A percentile compares a stretch with the other conserved stretches of the same genome.
Conservation (phyloP, 345 rosid genomes). For the Brassica napus region Da-Ae NC_063440.1:10972001-10972500, state of each 20-base stretch:
- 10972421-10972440: constrained; percentile 90
- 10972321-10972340: constrained; percentile 63
- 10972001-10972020: constrained; percentile 95
- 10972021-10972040: constrained; percentile 55
- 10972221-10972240: constrained; percentile 50
- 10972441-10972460: constrained; percentile 95
- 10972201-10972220: constrained; percentile 77
- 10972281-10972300: not conserved
- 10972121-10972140: not conserved
- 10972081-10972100: constrained; percentile 94
- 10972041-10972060: constrained; percentile 64
- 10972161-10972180: constrained; percentile 54
- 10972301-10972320: constrained; percentile 80
- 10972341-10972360: constrained; percentile 90
- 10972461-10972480: constrained; percentile 76
- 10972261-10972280: not conserved
- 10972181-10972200: constrained; percentile 63
- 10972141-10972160: not conserved
- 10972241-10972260: constrained; percentile 7
- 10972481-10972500: constrained; percentile 50
- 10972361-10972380: constrained; percentile 85
- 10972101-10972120: constrained; percentile 14
- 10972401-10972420: constrained; percentile 78
- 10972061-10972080: constrained; percentile 84
- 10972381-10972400: constrained; percentile 58